Evolutionary conservation across 2,329 filamentous ascomycete genomes (phyloP), one percentile per base, ranked within the genome.

Genomic region (Aotearoamyces nothofagi): DNA sequence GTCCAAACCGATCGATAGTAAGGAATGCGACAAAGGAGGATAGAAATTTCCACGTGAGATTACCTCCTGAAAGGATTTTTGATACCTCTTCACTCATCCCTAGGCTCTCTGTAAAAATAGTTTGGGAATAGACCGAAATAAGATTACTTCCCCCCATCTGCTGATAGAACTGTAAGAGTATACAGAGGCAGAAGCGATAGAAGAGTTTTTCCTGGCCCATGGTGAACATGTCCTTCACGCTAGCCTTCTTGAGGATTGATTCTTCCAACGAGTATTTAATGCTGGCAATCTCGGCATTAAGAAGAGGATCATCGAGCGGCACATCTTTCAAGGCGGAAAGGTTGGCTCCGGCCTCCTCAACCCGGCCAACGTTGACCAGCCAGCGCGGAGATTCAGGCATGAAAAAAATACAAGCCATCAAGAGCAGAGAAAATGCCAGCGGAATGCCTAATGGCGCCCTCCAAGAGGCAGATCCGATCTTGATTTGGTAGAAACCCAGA

Each of bases 1-100:
- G 63, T 6, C 76, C 75, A 31, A 80, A 76, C 0, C 67, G 60
- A 43, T 80, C 75, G 1, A 80, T 54, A 0, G 74, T 79, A 40
- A 78, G 78, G 29, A 40, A 42, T 3, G 39, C 34, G 2, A 43
- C 36, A 17, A 40, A 38, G 11, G 57, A 61, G 17, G 58, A 61
- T 12, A 66, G 39, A 40, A 66, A 66, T 42, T 69, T 68, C 57
- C 61, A 70, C 4, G 66, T 69, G 17, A 69, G 48, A 9, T 62
- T 62, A 14, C 35, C 39, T 11, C 35, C 40, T 5, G 61, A 64
- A 11, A 62, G 40, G 17, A 69, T 66, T 1, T 69, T 49, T 0
- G 70, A 61, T 2, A 61, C 52, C 3, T 58, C 41, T 29, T 56
- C 56, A 7, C 49, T 51, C 1, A 62, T 52, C n/a, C 54, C 52